Percentiles rank a stretch among this genome's conserved stretches.
Conservation (phyloP, 208 protist genomes). For the Leishmania guyanensis region DNA sequence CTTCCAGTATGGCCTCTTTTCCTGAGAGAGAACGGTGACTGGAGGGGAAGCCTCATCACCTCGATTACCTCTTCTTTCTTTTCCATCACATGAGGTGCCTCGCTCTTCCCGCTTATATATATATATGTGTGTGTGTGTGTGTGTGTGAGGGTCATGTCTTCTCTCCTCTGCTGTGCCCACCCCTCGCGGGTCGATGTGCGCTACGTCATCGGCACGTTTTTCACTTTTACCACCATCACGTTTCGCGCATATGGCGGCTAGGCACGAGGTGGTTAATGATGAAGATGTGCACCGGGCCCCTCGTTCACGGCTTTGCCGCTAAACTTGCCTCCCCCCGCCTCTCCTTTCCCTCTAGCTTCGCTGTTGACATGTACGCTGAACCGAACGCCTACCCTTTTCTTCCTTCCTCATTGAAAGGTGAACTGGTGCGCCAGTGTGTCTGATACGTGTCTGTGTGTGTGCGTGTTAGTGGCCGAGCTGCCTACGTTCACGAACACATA, state of each 20-base stretch:
- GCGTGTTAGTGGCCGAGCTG: not conserved
- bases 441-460: slow-evolving; percentile 1
- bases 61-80: not conserved
- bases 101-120: not conserved
- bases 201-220: not conserved
- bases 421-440: not conserved
- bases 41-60: not conserved
- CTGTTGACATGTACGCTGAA: not conserved
- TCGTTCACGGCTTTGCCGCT: not conserved
- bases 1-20: not conserved
- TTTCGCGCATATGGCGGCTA: not conserved
- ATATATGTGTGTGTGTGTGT: not conserved
- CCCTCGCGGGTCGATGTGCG: not conserved
- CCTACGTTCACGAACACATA: not conserved
- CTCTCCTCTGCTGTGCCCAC: not conserved
- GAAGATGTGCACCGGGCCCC: not conserved
- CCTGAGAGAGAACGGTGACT: not conserved
- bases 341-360: not conserved
- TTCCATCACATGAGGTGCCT: not conserved
- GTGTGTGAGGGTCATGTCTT: not conserved
- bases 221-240: not conserved
- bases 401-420: not conserved
- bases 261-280: not conserved
- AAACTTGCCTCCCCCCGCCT: not conserved
- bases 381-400: not conserved